Percentiles rank a stretch among this genome's conserved stretches.
Conservation (phyloP, 768 basidiomycete species). For the Lactifluus rugatus region DNA sequence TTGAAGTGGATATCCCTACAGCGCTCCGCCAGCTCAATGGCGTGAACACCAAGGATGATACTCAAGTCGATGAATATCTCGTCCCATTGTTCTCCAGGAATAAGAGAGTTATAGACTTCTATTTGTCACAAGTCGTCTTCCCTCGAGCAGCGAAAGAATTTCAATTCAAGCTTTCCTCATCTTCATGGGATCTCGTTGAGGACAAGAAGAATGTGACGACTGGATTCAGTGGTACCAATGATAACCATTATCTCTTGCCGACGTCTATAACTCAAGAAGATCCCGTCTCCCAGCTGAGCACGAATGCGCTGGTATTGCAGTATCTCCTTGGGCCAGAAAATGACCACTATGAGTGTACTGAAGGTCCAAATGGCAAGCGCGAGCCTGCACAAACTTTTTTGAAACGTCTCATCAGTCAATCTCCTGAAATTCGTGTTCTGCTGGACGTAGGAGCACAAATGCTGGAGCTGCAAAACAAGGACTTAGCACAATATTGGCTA, state of each 20-base stretch:
- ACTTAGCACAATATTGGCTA: conserved; percentile 36
- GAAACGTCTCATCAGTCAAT: conserved; percentile 26
- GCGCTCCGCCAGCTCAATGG: conserved; percentile 27
- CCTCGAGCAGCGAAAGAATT: conserved; percentile 43
- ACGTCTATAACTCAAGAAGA: conserved; percentile 30
- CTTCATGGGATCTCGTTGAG: conserved; percentile 44
- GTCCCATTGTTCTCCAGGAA: conserved; percentile 31
- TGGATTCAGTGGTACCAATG: conserved; percentile 49
- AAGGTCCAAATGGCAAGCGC: neutral
- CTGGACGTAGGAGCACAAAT: conserved; percentile 53
- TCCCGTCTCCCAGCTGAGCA: too few species aligned
- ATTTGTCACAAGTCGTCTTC: conserved; percentile 36
- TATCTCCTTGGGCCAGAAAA: conserved; percentile 35
- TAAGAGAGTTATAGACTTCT: conserved; percentile 36
- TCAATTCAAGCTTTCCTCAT: conserved; percentile 36
- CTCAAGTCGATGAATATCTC: conserved; percentile 25
- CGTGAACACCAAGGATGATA: too few species aligned
- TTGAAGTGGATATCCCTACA: conserved; percentile 23
- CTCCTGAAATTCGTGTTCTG: conserved; percentile 34
- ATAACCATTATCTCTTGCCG: conserved; percentile 30
- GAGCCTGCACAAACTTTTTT: conserved; percentile 24
- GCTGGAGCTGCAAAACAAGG: conserved; percentile 36
- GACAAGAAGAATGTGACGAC: conserved; percentile 29
- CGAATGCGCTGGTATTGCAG: conserved; percentile 33
- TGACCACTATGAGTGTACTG: conserved; percentile 23